Evolutionary conservation across 2,329 filamentous ascomycete species (phyloP).

Genomic region (Cercospora zeina): DNA sequence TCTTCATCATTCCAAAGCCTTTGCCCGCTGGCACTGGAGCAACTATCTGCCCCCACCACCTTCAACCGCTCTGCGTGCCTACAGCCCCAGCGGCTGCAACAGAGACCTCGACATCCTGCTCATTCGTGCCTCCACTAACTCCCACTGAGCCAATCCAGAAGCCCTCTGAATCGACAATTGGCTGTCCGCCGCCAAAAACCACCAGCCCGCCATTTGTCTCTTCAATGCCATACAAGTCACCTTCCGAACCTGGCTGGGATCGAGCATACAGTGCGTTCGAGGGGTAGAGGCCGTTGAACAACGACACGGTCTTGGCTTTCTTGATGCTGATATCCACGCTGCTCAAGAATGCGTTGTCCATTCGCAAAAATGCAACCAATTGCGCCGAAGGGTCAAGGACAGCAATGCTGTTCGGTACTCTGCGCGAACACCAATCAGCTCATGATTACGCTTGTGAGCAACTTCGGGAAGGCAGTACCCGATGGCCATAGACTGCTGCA

Average conservation of each 20-base stretch:
- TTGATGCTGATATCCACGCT: constrained; percentile 37
- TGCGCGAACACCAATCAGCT: constrained; percentile 8
- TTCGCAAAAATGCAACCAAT: constrained; percentile 38
- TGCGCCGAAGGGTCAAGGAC: constrained; percentile 34
- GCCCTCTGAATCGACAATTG: constrained; percentile 32
- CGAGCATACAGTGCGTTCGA: constrained; percentile 32
- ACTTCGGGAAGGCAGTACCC: neutral
- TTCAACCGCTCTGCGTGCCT: constrained; percentile 3
- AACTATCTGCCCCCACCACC: neutral
- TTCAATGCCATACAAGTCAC: constrained; percentile 31
- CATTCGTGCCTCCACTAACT: constrained; percentile 35
- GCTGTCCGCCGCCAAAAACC: constrained; percentile 36
- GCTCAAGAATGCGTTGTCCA: constrained; percentile 37
- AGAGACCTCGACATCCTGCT: constrained; percentile 31
- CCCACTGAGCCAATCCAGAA: constrained; percentile 37
- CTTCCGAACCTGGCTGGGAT: constrained; percentile 30
- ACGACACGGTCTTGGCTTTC: constrained; percentile 36
- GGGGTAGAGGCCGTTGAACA: constrained; percentile 36
- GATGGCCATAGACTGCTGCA: constrained; percentile 23
- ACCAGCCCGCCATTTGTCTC: constrained; percentile 37
- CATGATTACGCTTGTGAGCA: neutral
- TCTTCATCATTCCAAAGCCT: neutral
- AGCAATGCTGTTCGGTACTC: constrained; percentile 36
- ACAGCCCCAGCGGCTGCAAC: constrained; percentile 16
- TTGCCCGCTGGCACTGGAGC: neutral